Evolutionary conservation across 306 rosid species (phyloP).

Genomic region (Trichosanthes cucumerina): DNA sequence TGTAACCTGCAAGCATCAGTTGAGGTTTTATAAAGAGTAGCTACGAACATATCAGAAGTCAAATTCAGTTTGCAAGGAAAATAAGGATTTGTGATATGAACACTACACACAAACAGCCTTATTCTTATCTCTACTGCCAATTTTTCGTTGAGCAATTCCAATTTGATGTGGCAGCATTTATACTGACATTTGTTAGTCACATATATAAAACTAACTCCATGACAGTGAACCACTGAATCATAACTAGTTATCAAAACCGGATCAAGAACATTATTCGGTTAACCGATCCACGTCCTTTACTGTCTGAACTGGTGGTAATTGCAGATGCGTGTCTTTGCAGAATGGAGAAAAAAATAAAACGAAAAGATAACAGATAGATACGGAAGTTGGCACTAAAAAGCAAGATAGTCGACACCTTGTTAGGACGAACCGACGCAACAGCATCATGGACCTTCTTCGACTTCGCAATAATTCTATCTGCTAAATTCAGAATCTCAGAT

Average conservation of each 20-base stretch:
- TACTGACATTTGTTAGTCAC: neutral
- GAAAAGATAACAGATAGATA: neutral
- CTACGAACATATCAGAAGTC: neutral
- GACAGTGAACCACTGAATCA: neutral
- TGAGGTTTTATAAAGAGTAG: constrained; percentile 12
- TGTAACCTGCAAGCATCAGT: constrained; percentile 52
- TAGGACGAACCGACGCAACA: constrained; percentile 70
- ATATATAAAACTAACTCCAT: neutral
- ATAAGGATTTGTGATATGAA: neutral
- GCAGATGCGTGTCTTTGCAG: neutral
- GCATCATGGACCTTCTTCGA: constrained; percentile 69
- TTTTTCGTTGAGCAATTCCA: neutral
- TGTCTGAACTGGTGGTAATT: neutral
- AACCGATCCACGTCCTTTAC: neutral
- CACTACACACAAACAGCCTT: neutral
- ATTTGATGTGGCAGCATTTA: neutral
- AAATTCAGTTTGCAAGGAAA: neutral
- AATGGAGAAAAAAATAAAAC: neutral
- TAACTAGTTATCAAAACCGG: neutral
- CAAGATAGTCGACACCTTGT: constrained; percentile 40
- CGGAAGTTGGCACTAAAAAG: neutral
- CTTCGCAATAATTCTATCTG: constrained; percentile 54
- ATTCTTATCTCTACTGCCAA: neutral
- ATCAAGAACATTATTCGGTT: neutral
- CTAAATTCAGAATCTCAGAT: constrained; percentile 64